These are phyloP conservation scores for Petunia axillaris DNA, from an alignment of 257 asterid species.

Conservation along the genomic window DNA sequence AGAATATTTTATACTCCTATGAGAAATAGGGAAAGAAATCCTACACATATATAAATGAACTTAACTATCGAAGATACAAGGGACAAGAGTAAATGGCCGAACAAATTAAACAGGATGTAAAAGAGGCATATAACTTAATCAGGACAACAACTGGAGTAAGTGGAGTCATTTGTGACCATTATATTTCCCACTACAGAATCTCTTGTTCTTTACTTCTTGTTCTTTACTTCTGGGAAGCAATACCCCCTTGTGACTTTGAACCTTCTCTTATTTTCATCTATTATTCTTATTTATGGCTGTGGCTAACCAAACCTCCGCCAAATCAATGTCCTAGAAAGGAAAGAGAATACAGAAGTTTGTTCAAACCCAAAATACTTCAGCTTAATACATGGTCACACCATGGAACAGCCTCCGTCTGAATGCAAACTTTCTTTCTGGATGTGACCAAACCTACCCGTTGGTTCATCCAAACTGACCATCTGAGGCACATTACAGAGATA, in stretches of 20 bases:
- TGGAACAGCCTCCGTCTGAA: neutral
- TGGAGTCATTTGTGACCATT: neutral
- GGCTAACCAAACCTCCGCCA: constrained; percentile 4
- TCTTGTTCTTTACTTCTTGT: constrained; percentile 7
- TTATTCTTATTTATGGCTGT: neutral
- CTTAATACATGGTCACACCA: constrained; percentile 20
- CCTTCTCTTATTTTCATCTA: neutral
- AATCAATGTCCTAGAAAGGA: neutral
- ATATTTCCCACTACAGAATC: constrained; percentile 1
- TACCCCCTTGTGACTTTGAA: neutral
- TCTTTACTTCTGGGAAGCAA: constrained; percentile 2
- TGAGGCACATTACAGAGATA: neutral
- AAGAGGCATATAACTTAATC: neutral
- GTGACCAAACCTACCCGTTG: neutral
- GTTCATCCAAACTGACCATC: constrained; percentile 8
- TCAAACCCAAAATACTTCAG: neutral
- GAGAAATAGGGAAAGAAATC: constrained; percentile 18
- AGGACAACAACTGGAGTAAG: neutral
- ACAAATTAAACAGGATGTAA: neutral
- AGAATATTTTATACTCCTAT: neutral
- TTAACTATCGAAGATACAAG: neutral
- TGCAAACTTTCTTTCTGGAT: constrained; percentile 17
- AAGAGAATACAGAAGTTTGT: constrained; percentile 24
- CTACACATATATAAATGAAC: constrained; percentile 7
- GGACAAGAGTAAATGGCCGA: constrained; percentile 8